These are phyloP conservation scores for Aspergillus arachidicola DNA, from an alignment of 2,329 filamentous ascomycete genomes.

Conservation along the genomic window DNA sequence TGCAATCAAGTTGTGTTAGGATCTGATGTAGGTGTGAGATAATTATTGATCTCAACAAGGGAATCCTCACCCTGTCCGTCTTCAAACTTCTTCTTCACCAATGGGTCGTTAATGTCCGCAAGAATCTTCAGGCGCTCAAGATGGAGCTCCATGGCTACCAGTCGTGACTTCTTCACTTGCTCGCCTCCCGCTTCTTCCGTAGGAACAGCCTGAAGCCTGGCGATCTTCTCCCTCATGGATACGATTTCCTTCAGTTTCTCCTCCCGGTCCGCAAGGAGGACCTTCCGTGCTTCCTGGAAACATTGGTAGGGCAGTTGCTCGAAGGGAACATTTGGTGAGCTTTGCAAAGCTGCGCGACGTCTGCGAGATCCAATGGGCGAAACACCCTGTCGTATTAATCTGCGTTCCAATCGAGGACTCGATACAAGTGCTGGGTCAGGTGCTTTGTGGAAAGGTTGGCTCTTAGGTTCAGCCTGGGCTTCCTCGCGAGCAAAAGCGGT, in stretches of 20 bases:
- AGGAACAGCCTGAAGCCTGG: slow-evolving; percentile 63
- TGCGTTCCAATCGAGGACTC: slow-evolving; percentile 64
- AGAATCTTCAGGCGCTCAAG: slow-evolving; percentile 81
- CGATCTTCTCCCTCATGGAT: slow-evolving; percentile 68
- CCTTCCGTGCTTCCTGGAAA: slow-evolving; percentile 91
- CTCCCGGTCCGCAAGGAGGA: slow-evolving; percentile 76
- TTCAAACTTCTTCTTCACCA: slow-evolving; percentile 92
- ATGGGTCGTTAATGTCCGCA: slow-evolving; percentile 91
- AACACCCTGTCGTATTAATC: slow-evolving; percentile 68
- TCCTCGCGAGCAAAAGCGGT: slow-evolving; percentile 48
- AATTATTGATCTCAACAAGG: neutral
- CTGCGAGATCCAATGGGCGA: slow-evolving; percentile 81
- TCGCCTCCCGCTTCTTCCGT: slow-evolving; percentile 64
- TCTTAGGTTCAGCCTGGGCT: slow-evolving; percentile 43
- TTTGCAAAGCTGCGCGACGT: slow-evolving; percentile 72
- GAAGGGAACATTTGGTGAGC: slow-evolving; percentile 73
- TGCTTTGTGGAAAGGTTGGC: slow-evolving; percentile 45
- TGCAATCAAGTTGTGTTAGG: slow-evolving; percentile 44
- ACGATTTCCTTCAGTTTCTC: slow-evolving; percentile 78
- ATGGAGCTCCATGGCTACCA: slow-evolving; percentile 71
- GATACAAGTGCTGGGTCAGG: slow-evolving; percentile 70
- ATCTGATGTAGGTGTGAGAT: neutral
- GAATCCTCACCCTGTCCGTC: slow-evolving; percentile 72
- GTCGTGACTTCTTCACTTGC: slow-evolving; percentile 63
- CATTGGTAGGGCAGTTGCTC: slow-evolving; percentile 95